Base-by-base conservation (phyloP, 768 basidiomycete species). In the Phanerodontia chrysosporium region DNA sequence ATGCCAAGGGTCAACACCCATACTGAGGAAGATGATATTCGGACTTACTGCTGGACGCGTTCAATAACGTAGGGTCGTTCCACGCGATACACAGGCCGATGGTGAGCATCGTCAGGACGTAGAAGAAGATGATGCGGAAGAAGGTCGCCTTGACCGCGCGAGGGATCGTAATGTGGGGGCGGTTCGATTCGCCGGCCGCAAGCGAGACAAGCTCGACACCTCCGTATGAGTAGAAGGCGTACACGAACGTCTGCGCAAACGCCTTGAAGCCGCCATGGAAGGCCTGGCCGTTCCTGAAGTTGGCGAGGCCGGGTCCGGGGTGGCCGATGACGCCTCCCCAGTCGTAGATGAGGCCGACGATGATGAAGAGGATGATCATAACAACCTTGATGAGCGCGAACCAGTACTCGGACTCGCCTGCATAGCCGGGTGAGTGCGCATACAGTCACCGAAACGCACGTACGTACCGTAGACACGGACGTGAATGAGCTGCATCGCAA, bases 181-280 rank as follows among this genome's bases (percentile, higher is more conserved):
- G 78, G 48, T 77, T 78, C 6, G 83, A 83, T 72, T 89, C 88
- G 32, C 86, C 85, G 10, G 87, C 87, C n/a, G 87, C 87, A 30
- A 90, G 70, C 2, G 85, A 82, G 44, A 89, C 86, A 10, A 90
- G 78, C 64, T 88, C 87, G 29, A 87, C 83, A 18, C 86, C 84
- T 18, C 81, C 83, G 68, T 81, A 85, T 8, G 85, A 86, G 71
- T 83, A 90, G 60, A 87, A 87, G 13, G 86, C 86, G 32, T 79
- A 88, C 36, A 87, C 84, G 60, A 86, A 86, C 4, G 79, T 81
- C 64, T 80, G 80, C 8, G 80, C 78, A 67, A 83, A 82, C 32
- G 78, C 72, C 36, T 76, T 58, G 57, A 82, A 83, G 46, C 80
- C 81, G 10, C 82, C 82, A 12, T 83, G 70, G 64, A 83, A 82